Evolutionary conservation across 441 rosid species (phyloP), one percentile per base, ranked within the genome.

Genomic region (Theobroma grandiflorum): DNA sequence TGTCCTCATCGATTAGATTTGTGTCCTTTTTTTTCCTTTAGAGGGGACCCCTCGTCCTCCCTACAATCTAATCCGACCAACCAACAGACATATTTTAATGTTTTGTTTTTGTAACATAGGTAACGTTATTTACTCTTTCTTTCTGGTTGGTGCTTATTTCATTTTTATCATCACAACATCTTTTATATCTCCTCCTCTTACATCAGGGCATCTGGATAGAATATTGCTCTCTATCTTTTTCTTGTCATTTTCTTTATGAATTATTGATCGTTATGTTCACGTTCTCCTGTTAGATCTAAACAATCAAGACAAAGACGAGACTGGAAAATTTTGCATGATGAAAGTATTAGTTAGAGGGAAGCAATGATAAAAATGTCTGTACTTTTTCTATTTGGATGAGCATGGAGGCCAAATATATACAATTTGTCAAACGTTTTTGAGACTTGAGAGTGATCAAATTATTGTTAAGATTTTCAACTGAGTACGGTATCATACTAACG

Each of bases 41-140:
- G 49, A 73, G 65, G 18, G 76, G 63, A 6, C 62, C 76, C 33
- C 3, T 53, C 20, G 37, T 37, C 62, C 6, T 18, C n/a, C n/a
- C 47, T 37, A n/a, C 53, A 72, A 37, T 73, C 76, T 38, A 55
- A 73, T 40, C 65, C 64, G 64, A 72, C 77, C 84, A 67, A 69
- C 84, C 64, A 75, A 78, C 79, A 59, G n/a, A 38, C 65, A 10
- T 72, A 63, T 67, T 80, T 76, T 80, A 75, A 82, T 75, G 76
- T 66, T 74, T 78, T 82, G 47, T 76, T 78, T 35, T 37, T 16
- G 16, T 72, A 26, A 3, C 47, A 43, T 8, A 8, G 20, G 33
- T 62, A 52, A 63, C 7, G 33, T 20, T 18, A 47, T 66, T 55
- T 72, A 22, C 66, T 52, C 16, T 5, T 2, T 38, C 8, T 72